Evolutionary conservation across 2,329 filamentous ascomycete species (phyloP).

Genomic region (Penicillium sp.): DNA sequence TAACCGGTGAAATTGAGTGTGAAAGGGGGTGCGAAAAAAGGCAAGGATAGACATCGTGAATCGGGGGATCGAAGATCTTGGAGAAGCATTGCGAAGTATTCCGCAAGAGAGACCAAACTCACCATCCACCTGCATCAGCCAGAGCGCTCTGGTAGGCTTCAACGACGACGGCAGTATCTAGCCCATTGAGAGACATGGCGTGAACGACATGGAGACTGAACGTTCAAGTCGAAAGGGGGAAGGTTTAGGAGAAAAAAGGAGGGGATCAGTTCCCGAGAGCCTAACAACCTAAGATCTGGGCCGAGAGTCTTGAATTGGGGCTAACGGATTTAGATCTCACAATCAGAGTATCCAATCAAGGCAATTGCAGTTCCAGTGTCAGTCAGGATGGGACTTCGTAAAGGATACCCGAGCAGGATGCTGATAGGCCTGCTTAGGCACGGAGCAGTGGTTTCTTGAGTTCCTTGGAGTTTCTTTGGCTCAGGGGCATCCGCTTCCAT

Average conservation of each 20-base stretch:
- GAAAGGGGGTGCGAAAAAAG: conserved; percentile 2
- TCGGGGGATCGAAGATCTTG: neutral
- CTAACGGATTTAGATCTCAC: conserved; percentile 11
- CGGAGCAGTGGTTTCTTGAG: neutral
- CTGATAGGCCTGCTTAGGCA: conserved; percentile 10
- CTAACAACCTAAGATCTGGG: conserved; percentile 3
- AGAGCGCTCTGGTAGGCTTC: conserved; percentile 80
- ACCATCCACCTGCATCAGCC: conserved; percentile 92
- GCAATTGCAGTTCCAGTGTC: neutral
- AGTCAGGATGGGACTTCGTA: neutral
- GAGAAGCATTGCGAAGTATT: neutral
- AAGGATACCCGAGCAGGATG: neutral
- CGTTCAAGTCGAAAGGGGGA: conserved; percentile 4
- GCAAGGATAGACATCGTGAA: neutral
- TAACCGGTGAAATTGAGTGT: neutral
- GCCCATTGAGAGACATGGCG: conserved; percentile 90
- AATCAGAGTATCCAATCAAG: conserved; percentile 13
- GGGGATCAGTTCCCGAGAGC: conserved; percentile 11
- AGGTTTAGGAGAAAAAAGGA: conserved; percentile 8
- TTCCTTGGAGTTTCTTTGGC: conserved; percentile 8
- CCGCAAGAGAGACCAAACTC: conserved; percentile 41
- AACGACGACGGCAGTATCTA: conserved; percentile 77
- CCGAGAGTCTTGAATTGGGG: conserved; percentile 3
- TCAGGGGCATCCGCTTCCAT: conserved; percentile 19
- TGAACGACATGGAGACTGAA: conserved; percentile 34